A percentile compares a stretch with the other conserved stretches of the same genome.
These are phyloP conservation scores for Talaromyces thailandensis DNA, from an alignment of 495 filamentous ascomycete species.

Conservation along the genomic window DNA sequence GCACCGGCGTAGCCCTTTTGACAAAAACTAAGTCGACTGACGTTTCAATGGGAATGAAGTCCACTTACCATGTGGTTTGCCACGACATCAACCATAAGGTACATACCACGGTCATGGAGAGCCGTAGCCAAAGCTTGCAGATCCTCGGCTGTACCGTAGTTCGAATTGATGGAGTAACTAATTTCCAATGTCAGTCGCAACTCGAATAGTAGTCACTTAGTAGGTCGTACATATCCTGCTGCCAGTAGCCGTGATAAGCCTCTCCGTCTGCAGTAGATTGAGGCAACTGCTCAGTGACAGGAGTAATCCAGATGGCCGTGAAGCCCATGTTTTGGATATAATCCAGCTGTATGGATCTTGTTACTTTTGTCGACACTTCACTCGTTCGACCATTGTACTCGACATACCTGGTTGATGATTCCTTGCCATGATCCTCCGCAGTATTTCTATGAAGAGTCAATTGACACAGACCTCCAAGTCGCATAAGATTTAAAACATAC, in stretches of 20 bases:
- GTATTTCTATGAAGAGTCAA: slow-evolving; percentile 34
- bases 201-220: background rate
- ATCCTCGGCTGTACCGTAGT: slow-evolving; percentile 60
- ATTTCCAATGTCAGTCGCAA: background rate
- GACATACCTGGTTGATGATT: slow-evolving; percentile 52
- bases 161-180: slow-evolving; percentile 50
- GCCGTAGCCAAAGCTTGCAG: slow-evolving; percentile 49
- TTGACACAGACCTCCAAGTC: background rate
- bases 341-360: slow-evolving; percentile 23
- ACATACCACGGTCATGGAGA: slow-evolving; percentile 55
- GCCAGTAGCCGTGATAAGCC: slow-evolving; percentile 73
- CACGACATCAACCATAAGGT: slow-evolving; percentile 73
- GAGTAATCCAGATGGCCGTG: slow-evolving; percentile 76
- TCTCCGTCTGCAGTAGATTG: slow-evolving; percentile 40
- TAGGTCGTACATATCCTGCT: slow-evolving; percentile 45
- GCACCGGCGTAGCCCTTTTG: slow-evolving; percentile 46
- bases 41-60: background rate
- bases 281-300: slow-evolving; percentile 54
- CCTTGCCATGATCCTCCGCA: slow-evolving; percentile 72
- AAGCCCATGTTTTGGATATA: slow-evolving; percentile 70
- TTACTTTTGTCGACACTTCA: background rate
- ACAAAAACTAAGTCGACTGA: background rate
- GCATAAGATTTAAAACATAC: background rate
- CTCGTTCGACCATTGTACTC: background rate
- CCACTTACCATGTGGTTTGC: slow-evolving; percentile 61